Evolutionary conservation across 257 asterid species (phyloP).

Genomic region (Solanum sparsipilum): DNA sequence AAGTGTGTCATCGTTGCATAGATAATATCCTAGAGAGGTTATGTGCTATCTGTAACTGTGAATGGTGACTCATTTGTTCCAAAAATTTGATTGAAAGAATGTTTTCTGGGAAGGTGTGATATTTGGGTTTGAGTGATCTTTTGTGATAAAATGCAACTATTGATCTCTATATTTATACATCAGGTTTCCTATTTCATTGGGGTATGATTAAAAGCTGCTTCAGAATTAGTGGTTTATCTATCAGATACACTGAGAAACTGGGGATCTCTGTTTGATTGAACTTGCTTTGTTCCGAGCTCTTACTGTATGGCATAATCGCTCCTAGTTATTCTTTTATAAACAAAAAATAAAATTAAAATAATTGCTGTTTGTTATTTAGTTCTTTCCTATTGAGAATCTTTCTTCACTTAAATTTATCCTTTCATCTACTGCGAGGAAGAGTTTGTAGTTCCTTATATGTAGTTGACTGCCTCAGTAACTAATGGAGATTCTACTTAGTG

Average conservation of each 20-base stretch:
- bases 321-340: background rate
- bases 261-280: background rate
- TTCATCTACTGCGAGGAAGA: background rate
- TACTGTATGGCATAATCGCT: background rate
- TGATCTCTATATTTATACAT: background rate
- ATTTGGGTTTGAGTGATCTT: background rate
- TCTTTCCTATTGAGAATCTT: background rate
- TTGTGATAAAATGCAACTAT: background rate
- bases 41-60: background rate
- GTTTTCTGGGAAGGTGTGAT: background rate
- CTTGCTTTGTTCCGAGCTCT: background rate
- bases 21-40: background rate
- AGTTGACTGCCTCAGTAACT: background rate
- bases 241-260: background rate
- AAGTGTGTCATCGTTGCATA: background rate
- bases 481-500: background rate
- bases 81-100: background rate
- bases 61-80: background rate
- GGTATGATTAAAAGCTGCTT: background rate
- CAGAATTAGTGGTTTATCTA: background rate
- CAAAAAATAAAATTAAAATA: background rate
- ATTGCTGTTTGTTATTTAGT: background rate
- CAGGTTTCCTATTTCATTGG: background rate
- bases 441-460: background rate
- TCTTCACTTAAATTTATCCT: background rate